These are phyloP conservation scores for Epichloe sylvatica DNA, from an alignment of 2,329 filamentous ascomycete species.

Conservation along the genomic window DNA sequence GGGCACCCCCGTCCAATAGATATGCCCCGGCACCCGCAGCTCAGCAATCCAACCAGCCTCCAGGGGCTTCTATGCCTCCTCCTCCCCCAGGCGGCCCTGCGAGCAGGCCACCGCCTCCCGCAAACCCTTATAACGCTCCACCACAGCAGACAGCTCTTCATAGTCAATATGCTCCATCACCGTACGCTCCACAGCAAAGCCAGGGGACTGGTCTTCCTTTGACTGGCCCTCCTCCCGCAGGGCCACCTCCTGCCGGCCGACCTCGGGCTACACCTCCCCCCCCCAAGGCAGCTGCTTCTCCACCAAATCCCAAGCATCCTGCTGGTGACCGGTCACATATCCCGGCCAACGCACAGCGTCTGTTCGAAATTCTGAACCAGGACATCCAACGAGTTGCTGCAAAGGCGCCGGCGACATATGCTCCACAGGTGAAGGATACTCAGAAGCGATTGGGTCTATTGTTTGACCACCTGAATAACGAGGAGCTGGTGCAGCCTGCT, in stretches of 20 bases:
- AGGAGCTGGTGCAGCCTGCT: slow-evolving; percentile 70
- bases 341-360: slow-evolving; percentile 55
- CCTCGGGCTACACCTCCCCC: slow-evolving; percentile 27
- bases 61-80: slow-evolving; percentile 23
- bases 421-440: slow-evolving; percentile 80
- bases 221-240: slow-evolving; percentile 25
- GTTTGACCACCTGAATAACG: slow-evolving; percentile 97
- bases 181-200: slow-evolving; percentile 28
- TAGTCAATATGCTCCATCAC: slow-evolving; percentile 21
- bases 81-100: slow-evolving; percentile 20
- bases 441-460: slow-evolving; percentile 83
- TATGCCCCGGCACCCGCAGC: slow-evolving; percentile 57
- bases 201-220: slow-evolving; percentile 22
- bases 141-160: slow-evolving; percentile 30
- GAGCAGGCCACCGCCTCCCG: slow-evolving; percentile 30
- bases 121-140: slow-evolving; percentile 29
- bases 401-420: slow-evolving; percentile 75
- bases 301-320: slow-evolving; percentile 55
- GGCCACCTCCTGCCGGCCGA: slow-evolving; percentile 19
- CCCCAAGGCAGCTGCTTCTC: slow-evolving; percentile 34
- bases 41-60: slow-evolving; percentile 35
- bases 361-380: slow-evolving; percentile 66
- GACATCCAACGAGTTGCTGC: slow-evolving; percentile 84
- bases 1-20: slow-evolving; percentile 55
- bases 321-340: slow-evolving; percentile 85